Conservation (phyloP, 176 grass and related monocot genomes). For the Pontederia paniculata region DNA sequence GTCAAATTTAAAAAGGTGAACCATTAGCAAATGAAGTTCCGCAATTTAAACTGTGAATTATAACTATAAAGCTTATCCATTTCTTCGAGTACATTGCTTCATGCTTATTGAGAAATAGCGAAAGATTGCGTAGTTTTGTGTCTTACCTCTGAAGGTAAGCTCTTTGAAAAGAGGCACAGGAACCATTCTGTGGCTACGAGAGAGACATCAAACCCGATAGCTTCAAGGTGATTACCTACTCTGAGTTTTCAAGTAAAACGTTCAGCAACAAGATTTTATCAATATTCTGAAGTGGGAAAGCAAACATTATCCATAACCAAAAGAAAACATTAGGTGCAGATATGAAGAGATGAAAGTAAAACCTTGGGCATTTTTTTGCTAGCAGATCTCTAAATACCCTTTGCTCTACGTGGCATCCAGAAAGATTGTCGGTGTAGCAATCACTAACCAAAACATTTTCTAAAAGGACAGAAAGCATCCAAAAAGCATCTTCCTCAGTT, state of each 20-base stretch:
- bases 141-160: conserved; percentile 88
- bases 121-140: neutral
- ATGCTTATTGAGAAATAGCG: neutral
- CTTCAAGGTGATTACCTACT: conserved; percentile 74
- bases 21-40: no score
- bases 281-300: neutral
- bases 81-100: neutral
- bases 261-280: neutral
- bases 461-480: conserved; percentile 89
- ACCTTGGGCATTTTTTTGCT: conserved; percentile 93
- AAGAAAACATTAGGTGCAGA: neutral
- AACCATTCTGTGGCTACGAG: conserved; percentile 99
- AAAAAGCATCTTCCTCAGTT: conserved; percentile 94
- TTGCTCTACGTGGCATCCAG: conserved; percentile 94
- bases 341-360: neutral
- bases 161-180: conserved; percentile 91
- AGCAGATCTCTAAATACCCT: conserved; percentile 95
- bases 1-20: no score
- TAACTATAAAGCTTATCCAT: no score
- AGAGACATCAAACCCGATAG: conserved; percentile 87
- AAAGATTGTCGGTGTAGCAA: conserved; percentile 96
- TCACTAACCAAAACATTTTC: conserved; percentile 96
- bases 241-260: conserved; percentile 28
- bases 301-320: no score
- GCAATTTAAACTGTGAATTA: no score